Conservation (phyloP, 257 asterid species). For the Lantana camara region DNA sequence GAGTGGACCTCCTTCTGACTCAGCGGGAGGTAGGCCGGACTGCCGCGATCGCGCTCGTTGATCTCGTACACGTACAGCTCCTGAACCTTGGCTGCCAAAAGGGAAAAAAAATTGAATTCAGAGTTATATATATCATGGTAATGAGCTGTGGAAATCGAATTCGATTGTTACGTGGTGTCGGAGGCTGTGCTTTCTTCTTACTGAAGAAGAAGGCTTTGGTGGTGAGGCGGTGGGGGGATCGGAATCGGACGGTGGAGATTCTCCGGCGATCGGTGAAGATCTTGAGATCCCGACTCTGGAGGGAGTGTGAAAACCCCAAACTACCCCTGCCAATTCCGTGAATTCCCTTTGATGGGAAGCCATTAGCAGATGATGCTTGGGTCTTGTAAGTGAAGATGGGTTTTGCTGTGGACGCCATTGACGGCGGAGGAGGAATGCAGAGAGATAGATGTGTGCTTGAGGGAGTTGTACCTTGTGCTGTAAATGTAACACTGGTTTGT, state of each 20-base stretch:
- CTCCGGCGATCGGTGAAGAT: constrained; percentile 22
- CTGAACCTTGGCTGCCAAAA: constrained; percentile 49
- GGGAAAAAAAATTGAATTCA: too few relatives aligned
- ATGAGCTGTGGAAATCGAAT: not conserved
- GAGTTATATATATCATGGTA: not conserved
- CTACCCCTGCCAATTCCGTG: not conserved
- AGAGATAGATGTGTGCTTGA: constrained; percentile 23
- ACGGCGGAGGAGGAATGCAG: not conserved
- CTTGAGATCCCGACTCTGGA: constrained; percentile 25
- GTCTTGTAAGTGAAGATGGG: constrained; percentile 7
- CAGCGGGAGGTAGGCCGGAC: constrained; percentile 58
- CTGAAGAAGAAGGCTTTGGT: constrained; percentile 49
- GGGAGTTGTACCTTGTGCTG: constrained; percentile 12
- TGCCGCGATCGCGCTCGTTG: constrained; percentile 61
- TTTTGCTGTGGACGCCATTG: constrained; percentile 40
- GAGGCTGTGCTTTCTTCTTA: constrained; percentile 34
- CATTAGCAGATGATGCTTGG: not conserved
- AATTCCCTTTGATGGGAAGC: constrained; percentile 20
- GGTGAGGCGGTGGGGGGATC: constrained; percentile 17
- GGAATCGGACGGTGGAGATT: constrained; percentile 17
- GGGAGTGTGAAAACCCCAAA: constrained; percentile 32
- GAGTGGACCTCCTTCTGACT: constrained; percentile 51
- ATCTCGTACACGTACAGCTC: constrained; percentile 63
- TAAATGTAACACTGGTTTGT: not conserved
- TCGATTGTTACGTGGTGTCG: constrained; percentile 35